Conservation (phyloP, 169 alveolate species). For the Cryptosporidium xiaoi region DNA sequence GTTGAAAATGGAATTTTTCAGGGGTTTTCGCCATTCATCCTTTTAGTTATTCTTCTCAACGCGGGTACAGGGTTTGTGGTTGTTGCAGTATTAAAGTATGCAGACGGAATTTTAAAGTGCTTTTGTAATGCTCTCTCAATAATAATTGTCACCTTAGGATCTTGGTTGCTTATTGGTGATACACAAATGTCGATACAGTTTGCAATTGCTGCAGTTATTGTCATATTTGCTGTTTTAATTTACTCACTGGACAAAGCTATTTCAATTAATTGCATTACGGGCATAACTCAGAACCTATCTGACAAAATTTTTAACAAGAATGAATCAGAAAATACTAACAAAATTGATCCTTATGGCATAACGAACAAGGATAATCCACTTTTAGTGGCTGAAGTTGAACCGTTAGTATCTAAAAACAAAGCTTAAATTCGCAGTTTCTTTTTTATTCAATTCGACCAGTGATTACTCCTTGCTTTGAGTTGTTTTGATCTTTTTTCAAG, state of each 20-base stretch:
- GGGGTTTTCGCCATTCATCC: conserved; percentile 42
- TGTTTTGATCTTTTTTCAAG: too few species aligned
- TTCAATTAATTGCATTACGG: too few species aligned
- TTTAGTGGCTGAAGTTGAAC: too few species aligned
- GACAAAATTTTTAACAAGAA: too few species aligned
- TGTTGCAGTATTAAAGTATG: conserved; percentile 50
- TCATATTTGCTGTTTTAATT: conserved; percentile 32
- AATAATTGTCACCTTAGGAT: conserved; percentile 16
- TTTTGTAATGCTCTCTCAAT: conserved; percentile 61
- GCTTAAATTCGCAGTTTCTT: too few species aligned
- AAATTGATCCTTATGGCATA: too few species aligned
- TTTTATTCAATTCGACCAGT: too few species aligned
- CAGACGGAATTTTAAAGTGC: conserved; percentile 49
- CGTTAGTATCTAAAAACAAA: too few species aligned
- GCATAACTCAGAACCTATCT: too few species aligned
- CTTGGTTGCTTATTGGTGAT: conserved; percentile 55
- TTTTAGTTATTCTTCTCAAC: conserved; percentile 18
- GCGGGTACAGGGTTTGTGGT: conserved; percentile 56
- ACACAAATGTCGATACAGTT: conserved; percentile 38
- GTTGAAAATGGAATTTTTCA: conserved; percentile 19
- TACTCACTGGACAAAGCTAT: conserved; percentile 49
- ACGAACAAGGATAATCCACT: too few species aligned
- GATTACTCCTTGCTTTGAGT: too few species aligned
- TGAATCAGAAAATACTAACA: too few species aligned
- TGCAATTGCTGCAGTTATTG: conserved; percentile 52